Percentiles rank a stretch among this genome's conserved stretches.
Conservation (phyloP, 208 protist species). For the Leishmania braziliensis region DNA sequence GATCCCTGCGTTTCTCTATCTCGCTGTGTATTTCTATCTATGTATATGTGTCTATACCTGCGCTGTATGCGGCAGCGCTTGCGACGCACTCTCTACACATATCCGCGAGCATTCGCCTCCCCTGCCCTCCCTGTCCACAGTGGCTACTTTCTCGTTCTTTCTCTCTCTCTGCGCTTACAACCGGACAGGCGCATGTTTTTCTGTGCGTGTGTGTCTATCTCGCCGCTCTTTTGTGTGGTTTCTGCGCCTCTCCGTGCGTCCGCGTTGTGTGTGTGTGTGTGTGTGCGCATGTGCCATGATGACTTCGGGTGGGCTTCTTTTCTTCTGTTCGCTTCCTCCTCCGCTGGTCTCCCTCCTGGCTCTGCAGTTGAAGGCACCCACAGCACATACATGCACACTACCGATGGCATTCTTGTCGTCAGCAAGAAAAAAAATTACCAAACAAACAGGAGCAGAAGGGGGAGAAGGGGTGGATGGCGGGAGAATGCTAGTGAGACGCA, state of each 20-base stretch:
- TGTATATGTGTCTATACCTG: background rate
- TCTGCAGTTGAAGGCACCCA: background rate
- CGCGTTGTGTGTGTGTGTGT: too few relatives aligned
- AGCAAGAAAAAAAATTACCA: background rate
- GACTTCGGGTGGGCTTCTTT: background rate
- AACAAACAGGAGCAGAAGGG: background rate
- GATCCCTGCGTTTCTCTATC: background rate
- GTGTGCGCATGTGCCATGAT: too few relatives aligned
- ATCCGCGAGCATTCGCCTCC: background rate
- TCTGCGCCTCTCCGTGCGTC: too few relatives aligned
- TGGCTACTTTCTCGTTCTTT: too few relatives aligned
- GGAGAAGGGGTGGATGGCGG: background rate
- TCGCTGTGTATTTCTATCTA: background rate
- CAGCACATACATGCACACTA: background rate
- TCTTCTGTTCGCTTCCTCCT: background rate
- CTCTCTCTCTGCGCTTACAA: background rate
- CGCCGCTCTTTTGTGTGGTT: too few relatives aligned
- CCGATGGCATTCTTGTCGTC: background rate
- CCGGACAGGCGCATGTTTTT: too few relatives aligned
- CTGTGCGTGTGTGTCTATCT: too few relatives aligned
- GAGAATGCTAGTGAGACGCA: background rate
- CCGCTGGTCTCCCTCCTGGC: background rate
- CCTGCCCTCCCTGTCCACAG: background rate
- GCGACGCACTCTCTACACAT: background rate
- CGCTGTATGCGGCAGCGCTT: background rate